phyloP scores from a whole-genome alignment of 2,329 filamentous ascomycete species.

The Davidsoniella eucalypti region DNA sequence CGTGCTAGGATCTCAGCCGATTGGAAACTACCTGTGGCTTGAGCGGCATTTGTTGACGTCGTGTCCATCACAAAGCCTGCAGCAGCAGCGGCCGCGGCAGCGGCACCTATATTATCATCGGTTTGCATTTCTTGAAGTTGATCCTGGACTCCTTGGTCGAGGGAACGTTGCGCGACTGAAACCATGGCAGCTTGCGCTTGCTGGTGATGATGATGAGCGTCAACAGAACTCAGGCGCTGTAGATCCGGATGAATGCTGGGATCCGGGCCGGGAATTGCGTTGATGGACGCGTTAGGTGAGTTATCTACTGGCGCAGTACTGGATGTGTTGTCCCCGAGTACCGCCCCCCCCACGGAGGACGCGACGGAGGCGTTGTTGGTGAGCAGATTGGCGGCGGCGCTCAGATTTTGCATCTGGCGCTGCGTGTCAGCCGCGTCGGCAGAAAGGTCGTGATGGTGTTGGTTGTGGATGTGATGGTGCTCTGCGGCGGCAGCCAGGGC shows the following conservation, averaged over 20 bases:
- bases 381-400: slow-evolving; percentile 18
- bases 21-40: not conserved
- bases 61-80: slow-evolving; percentile 9
- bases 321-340: no score
- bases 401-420: slow-evolving; percentile 13
- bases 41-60: slow-evolving; percentile 1
- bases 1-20: slow-evolving; percentile 32
- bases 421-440: slow-evolving; percentile 12
- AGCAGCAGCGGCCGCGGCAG: slow-evolving; percentile 9
- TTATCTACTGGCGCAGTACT: no score
- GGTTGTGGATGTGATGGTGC: slow-evolving; percentile 12
- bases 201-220: not conserved
- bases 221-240: slow-evolving; percentile 15
- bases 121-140: slow-evolving; percentile 14
- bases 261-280: slow-evolving; percentile 7
- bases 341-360: not conserved
- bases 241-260: slow-evolving; percentile 17
- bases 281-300: slow-evolving; percentile 8
- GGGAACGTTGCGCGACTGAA: slow-evolving; percentile 1
- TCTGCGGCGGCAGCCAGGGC: not conserved
- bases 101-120: slow-evolving; percentile 8
- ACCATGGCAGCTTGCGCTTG: not conserved
- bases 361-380: slow-evolving; percentile 17
- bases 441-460: slow-evolving; percentile 11
- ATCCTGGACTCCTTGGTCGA: slow-evolving; percentile 15